Conservation (phyloP, 768 basidiomycete genomes). For the Lentinula aciculospora region DNA sequence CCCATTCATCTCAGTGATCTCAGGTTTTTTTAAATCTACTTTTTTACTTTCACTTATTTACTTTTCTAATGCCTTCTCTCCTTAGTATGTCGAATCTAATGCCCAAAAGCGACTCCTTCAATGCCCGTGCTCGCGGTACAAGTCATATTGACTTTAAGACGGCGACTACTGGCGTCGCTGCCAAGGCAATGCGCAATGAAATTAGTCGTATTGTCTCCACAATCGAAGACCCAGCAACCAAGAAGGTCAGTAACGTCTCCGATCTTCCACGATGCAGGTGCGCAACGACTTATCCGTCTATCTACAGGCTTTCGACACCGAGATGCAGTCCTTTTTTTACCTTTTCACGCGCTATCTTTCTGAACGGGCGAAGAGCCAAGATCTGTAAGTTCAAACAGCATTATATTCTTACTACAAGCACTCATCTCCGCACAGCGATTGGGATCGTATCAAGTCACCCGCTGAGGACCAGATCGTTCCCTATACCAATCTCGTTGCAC, state of each 20-base stretch:
- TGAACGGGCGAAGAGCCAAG: constrained; percentile 80
- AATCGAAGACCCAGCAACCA: constrained; percentile 72
- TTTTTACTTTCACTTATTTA: constrained; percentile 10
- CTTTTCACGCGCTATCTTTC: constrained; percentile 93
- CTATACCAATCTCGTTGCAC: constrained; percentile 65
- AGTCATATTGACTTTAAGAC: constrained; percentile 95
- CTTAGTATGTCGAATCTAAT: constrained; percentile 50
- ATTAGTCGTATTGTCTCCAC: constrained; percentile 88
- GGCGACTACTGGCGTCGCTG: constrained; percentile 90
- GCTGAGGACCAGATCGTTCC: constrained; percentile 81
- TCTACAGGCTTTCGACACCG: constrained; percentile 78
- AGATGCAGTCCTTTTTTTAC: constrained; percentile 96
- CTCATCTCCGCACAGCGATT: constrained; percentile 47
- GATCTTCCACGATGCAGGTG: constrained; percentile 13
- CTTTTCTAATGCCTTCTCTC: constrained; percentile 13
- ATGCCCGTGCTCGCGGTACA: constrained; percentile 67
- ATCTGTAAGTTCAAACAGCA: constrained; percentile 60
- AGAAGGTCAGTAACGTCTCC: constrained; percentile 53
- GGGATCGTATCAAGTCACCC: constrained; percentile 88
- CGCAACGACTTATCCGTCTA: constrained; percentile 13
- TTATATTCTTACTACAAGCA: constrained; percentile 6
- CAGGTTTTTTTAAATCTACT: constrained; percentile 28
- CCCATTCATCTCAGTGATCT: constrained; percentile 52
- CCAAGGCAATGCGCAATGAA: constrained; percentile 98
- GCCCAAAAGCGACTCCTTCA: constrained; percentile 64